A percentile compares a stretch with the other conserved stretches of the same genome.
These are phyloP conservation scores for Rhodofomes roseus DNA, from an alignment of 1,284 basidiomycete genomes.

Conservation along the genomic window DNA sequence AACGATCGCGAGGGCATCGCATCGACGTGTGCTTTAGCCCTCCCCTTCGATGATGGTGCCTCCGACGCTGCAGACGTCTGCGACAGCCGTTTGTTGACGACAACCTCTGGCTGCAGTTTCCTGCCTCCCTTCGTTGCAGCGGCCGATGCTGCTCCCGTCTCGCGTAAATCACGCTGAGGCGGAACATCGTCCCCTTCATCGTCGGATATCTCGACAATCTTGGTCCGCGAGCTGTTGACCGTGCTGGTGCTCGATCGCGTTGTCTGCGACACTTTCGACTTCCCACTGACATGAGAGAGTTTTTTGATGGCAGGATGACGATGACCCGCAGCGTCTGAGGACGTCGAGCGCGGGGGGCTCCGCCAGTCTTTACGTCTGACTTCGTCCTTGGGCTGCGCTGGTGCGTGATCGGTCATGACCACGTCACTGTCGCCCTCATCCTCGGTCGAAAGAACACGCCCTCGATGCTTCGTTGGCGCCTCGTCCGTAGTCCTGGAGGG, in stretches of 20 bases:
- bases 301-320: background rate
- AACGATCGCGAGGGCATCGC: background rate
- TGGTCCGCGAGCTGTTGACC: conserved; percentile 4
- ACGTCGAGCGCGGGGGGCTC: background rate
- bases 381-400: background rate
- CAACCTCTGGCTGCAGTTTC: background rate
- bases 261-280: background rate
- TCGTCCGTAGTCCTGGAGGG: background rate
- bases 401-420: background rate
- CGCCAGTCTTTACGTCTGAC: background rate
- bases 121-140: background rate
- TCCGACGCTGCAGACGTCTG: background rate
- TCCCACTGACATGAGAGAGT: background rate
- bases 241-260: background rate
- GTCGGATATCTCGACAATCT: conserved; percentile 24
- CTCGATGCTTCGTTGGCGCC: too few species aligned
- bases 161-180: background rate
- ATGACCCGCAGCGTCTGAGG: background rate
- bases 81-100: background rate
- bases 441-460: background rate
- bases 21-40: background rate
- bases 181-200: conserved; percentile 16
- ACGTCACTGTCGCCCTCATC: background rate
- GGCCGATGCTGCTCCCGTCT: background rate
- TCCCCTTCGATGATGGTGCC: background rate